A percentile compares a stretch with the other conserved stretches of the same genome.
Conservation (phyloP, 768 basidiomycete species). For the Boletellus ananiceps region DNA sequence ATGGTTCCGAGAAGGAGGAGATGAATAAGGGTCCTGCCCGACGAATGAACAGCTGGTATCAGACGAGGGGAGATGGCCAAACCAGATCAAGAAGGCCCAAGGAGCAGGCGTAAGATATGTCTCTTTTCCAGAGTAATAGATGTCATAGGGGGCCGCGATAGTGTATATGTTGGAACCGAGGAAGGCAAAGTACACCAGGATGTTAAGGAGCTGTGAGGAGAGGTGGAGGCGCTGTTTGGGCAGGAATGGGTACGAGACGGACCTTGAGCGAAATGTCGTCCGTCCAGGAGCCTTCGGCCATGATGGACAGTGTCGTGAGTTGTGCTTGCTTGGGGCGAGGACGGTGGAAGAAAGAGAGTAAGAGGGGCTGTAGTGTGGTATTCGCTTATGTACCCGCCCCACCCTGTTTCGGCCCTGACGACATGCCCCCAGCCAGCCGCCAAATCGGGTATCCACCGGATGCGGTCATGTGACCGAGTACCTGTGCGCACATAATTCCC, state of each 20-base stretch:
- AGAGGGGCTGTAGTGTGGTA: slow-evolving; percentile 14
- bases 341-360: slow-evolving; percentile 9
- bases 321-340: background rate
- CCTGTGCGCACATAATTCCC: background rate
- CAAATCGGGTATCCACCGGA: slow-evolving; percentile 6
- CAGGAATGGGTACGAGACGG: background rate
- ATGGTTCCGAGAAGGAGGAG: slow-evolving; percentile 85
- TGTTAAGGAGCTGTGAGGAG: slow-evolving; percentile 58
- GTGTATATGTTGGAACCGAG: slow-evolving; percentile 90
- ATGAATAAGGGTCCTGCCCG: slow-evolving; percentile 77
- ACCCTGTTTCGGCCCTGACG: slow-evolving; percentile 13
- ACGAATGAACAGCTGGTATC: slow-evolving; percentile 11
- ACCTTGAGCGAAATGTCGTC: slow-evolving; percentile 84
- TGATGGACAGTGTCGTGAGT: slow-evolving; percentile 24
- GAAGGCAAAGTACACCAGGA: slow-evolving; percentile 79
- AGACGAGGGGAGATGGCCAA: slow-evolving; percentile 12
- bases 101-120: slow-evolving; percentile 94
- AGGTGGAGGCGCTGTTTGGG: background rate
- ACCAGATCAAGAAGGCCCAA: slow-evolving; percentile 93
- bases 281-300: slow-evolving; percentile 60
- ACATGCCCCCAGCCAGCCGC: slow-evolving; percentile 15
- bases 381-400: slow-evolving; percentile 26
- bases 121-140: slow-evolving; percentile 71
- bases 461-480: background rate
- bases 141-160: slow-evolving; percentile 66